These are phyloP conservation scores for Musa balbisiana DNA, from an alignment of 202 grass and related monocot genomes.

Conservation along the genomic window DNA sequence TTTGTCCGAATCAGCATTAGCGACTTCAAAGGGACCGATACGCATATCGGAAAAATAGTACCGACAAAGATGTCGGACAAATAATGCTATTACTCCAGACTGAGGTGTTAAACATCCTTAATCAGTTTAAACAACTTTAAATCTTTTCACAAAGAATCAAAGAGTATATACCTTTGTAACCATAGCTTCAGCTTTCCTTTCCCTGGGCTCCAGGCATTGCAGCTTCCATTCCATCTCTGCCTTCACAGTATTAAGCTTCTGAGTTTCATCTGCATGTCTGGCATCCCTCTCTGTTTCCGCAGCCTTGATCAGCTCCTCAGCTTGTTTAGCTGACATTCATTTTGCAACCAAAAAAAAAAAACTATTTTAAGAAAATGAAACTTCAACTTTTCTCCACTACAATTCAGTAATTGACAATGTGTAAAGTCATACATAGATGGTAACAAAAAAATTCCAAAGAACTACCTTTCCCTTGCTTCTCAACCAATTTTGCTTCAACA, in stretches of 20 bases:
- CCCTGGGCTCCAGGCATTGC: slow-evolving; percentile 42
- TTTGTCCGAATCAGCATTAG: no score
- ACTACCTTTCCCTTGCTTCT: slow-evolving; percentile 67
- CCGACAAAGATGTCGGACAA: no score
- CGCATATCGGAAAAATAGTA: no score
- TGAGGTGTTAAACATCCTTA: neutral
- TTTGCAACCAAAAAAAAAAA: slow-evolving; percentile 3
- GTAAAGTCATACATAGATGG: neutral
- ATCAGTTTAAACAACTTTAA: neutral
- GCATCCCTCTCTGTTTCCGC: slow-evolving; percentile 57
- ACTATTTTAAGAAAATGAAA: slow-evolving; percentile 12
- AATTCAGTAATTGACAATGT: neutral
- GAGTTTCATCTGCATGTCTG: slow-evolving; percentile 42
- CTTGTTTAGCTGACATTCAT: slow-evolving; percentile 42
- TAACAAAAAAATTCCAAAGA: slow-evolving; percentile 5
- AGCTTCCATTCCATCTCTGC: slow-evolving; percentile 57
- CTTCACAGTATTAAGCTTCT: slow-evolving; percentile 40
- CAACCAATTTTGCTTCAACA: slow-evolving; percentile 42
- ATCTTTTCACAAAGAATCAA: neutral
- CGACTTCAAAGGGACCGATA: no score
- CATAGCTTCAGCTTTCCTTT: slow-evolving; percentile 44
- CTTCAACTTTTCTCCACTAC: slow-evolving; percentile 11
- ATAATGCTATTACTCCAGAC: neutral
- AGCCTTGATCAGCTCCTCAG: slow-evolving; percentile 35
- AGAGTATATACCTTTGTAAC: slow-evolving; percentile 39